Base-by-base conservation (phyloP, 306 rosid genomes). In the Argentina anserina region DNA sequence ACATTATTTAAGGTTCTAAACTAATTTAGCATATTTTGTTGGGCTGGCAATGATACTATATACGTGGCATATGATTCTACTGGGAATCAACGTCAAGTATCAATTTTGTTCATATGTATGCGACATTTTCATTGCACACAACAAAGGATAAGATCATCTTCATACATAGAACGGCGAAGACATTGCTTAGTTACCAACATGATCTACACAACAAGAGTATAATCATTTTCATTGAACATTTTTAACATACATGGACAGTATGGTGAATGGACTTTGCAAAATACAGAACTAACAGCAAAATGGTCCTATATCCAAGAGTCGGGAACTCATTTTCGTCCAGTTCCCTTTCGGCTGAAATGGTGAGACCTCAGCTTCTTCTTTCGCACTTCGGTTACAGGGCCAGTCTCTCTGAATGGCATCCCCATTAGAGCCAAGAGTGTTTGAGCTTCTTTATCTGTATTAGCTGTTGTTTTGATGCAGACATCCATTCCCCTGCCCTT, bases 401-500 rank as follows among this genome's bases (percentile, higher is more conserved):
- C 80, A 40, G 89, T 88, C 78, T 91, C 95, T 84, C 89, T 84
- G 86, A 91, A 91, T 28, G 98, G 98, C 97, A 93, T 93, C 28
- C 97, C 98, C 98, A 91, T 87, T 39, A 89, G 94, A 76, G 90
- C 87, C 78, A 89, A 69, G 18, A 93, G 90, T 65, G 29, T 84
- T 36, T 82, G 90, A 25, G 84, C 97, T 84, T 93, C 98, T 81
- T 91, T 81, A 77, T 93, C 98, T 0, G 94, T 83, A 75, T 85
- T 76, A 10, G 96, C 97, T 1, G 97, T 87, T 6, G 98, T 91
- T n/a, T 47, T 12, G 39, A 93, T 93, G 79, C 96, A 89, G 72
- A 94, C 70, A 67, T 94, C 99, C 99, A 94, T 94, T 81, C 97
- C 99, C 85, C 91, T 86, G n/a, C 91, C 85, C 56, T 82, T 89